phyloP scores from a whole-genome alignment of 2,329 filamentous ascomycete species.

The Xylaria sp. region DNA sequence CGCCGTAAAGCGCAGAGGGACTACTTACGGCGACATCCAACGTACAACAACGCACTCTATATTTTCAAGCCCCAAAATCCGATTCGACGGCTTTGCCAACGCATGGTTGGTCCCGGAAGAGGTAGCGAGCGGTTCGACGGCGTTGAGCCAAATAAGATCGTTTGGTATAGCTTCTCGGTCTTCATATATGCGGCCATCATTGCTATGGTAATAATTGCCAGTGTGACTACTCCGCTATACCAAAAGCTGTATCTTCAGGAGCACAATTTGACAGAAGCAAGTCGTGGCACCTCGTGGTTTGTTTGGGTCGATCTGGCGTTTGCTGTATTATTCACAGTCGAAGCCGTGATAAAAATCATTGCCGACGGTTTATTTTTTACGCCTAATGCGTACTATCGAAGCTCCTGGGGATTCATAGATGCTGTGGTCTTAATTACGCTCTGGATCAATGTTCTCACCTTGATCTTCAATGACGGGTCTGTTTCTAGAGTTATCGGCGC shows the following conservation, averaged over 20 bases:
- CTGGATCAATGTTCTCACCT: slow-evolving; percentile 92
- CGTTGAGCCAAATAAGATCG: slow-evolving; percentile 84
- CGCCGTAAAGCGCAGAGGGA: slow-evolving; percentile 90
- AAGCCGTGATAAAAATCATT: slow-evolving; percentile 91
- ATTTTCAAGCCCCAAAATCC: slow-evolving; percentile 83
- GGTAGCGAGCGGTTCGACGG: slow-evolving; percentile 90
- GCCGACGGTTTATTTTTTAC: slow-evolving; percentile 97
- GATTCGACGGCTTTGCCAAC: slow-evolving; percentile 84
- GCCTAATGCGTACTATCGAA: slow-evolving; percentile 95
- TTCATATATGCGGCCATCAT: slow-evolving; percentile 95
- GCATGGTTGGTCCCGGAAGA: slow-evolving; percentile 89
- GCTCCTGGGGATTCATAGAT: slow-evolving; percentile 97
- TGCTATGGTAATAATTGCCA: slow-evolving; percentile 96
- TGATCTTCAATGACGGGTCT: slow-evolving; percentile 82
- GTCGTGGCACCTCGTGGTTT: slow-evolving; percentile 84
- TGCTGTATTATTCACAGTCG: slow-evolving; percentile 83
- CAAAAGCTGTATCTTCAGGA: slow-evolving; percentile 84
- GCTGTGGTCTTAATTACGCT: slow-evolving; percentile 89
- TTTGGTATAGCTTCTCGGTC: slow-evolving; percentile 94
- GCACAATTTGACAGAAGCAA: slow-evolving; percentile 51
- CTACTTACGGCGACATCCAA: slow-evolving; percentile 86
- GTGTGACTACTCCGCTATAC: slow-evolving; percentile 92
- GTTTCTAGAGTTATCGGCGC: slow-evolving; percentile 93
- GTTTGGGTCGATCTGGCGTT: slow-evolving; percentile 94
- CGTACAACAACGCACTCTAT: slow-evolving; percentile 92